phyloP scores from a whole-genome alignment of 2,329 filamentous ascomycete species.

The Phialophora macrospora region DNA sequence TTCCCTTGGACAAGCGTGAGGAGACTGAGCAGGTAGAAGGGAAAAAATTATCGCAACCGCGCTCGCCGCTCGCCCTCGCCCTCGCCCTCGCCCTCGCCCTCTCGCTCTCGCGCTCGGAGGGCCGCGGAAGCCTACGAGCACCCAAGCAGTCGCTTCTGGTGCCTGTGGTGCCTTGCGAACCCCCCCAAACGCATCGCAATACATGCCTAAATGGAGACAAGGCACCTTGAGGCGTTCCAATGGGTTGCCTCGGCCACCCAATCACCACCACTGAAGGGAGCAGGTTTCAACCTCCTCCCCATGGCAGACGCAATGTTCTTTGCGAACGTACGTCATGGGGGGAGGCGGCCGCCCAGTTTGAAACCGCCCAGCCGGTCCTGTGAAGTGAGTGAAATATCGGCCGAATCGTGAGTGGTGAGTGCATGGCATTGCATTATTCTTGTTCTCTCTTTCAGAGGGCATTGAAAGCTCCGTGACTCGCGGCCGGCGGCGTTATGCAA shows the following conservation, averaged over 20 bases:
- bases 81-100: too few relatives aligned
- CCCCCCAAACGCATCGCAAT: not conserved
- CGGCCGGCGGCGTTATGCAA: too few relatives aligned
- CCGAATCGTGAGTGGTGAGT: not conserved
- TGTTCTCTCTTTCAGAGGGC: too few relatives aligned
- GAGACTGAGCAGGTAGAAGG: not conserved
- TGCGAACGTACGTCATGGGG: not conserved
- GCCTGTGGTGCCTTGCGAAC: not conserved
- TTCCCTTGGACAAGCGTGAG: not conserved
- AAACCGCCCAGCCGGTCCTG: not conserved
- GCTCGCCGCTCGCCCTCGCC: not conserved
- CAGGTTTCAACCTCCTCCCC: not conserved
- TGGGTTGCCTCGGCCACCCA: constrained; percentile 4
- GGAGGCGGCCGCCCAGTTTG: not conserved
- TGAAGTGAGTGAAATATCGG: not conserved
- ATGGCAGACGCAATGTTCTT: not conserved
- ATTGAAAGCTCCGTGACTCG: not conserved
- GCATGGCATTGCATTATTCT: not conserved
- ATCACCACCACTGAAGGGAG: not conserved
- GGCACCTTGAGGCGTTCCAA: constrained; percentile 6
- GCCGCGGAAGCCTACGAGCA: not conserved
- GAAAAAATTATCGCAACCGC: not conserved
- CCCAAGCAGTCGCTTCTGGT: constrained; percentile 2
- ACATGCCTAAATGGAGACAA: not conserved
- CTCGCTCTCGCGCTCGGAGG: too few relatives aligned